Conservation (phyloP, 768 basidiomycete species). For the Favolaschia claudopus region DNA sequence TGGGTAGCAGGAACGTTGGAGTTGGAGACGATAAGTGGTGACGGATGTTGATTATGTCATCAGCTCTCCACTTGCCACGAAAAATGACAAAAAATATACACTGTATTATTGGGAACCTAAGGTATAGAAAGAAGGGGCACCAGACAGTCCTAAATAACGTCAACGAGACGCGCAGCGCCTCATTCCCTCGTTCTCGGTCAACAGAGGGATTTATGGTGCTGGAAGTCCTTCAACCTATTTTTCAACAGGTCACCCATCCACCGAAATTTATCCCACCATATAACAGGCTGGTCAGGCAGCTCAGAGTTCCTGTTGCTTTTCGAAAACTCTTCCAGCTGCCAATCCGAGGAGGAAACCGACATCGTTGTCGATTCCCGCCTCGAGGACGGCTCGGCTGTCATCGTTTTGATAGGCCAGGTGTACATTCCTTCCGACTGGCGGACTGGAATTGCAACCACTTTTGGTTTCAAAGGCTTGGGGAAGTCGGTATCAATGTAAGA, state of each 20-base stretch:
- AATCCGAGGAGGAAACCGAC: slow-evolving; percentile 12
- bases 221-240: slow-evolving; percentile 7
- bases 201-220: slow-evolving; percentile 6
- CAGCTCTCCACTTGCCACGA: no score
- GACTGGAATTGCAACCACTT: not conserved
- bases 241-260: slow-evolving; percentile 10
- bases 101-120: no score
- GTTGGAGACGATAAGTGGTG: not conserved
- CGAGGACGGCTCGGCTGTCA: not conserved
- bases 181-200: not conserved
- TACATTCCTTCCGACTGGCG: not conserved
- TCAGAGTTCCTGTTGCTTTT: no score
- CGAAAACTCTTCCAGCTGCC: slow-evolving; percentile 2
- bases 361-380: slow-evolving; percentile 2
- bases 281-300: no score
- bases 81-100: no score
- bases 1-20: not conserved
- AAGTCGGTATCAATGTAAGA: not conserved
- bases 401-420: slow-evolving; percentile 5
- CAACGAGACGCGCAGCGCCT: not conserved
- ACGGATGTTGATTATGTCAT: no score
- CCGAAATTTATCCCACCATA: slow-evolving; percentile 20
- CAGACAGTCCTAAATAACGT: no score
- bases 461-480: not conserved
- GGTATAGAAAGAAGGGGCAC: no score